These are phyloP conservation scores for Aspergillus heteromorphus DNA, from an alignment of 495 filamentous ascomycete species.

Conservation along the genomic window DNA sequence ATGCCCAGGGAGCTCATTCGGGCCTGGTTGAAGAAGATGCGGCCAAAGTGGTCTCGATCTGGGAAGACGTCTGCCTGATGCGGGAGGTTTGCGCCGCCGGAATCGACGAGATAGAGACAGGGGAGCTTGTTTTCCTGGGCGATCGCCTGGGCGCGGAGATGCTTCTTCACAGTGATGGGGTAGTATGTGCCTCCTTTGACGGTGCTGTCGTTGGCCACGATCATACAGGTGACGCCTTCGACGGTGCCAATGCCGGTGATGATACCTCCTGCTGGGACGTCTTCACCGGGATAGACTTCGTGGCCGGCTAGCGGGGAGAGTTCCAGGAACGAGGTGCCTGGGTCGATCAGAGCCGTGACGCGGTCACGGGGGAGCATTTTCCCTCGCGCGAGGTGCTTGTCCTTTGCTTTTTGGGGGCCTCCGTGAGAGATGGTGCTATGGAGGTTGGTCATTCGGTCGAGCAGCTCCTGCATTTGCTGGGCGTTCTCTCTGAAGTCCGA, in stretches of 20 bases:
- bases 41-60: slow-evolving; percentile 89
- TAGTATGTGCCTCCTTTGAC: slow-evolving; percentile 99
- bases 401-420: slow-evolving; percentile 74
- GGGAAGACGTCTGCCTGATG: slow-evolving; percentile 97
- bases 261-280: slow-evolving; percentile 83
- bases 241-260: slow-evolving; percentile 91
- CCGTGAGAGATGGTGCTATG: slow-evolving; percentile 68
- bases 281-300: slow-evolving; percentile 81
- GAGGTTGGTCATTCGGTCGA: slow-evolving; percentile 58
- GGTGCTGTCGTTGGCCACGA: slow-evolving; percentile 95
- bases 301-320: slow-evolving; percentile 83
- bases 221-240: slow-evolving; percentile 85
- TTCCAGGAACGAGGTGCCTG: slow-evolving; percentile 86
- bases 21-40: slow-evolving; percentile 99
- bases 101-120: slow-evolving; percentile 96
- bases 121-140: slow-evolving; percentile 81
- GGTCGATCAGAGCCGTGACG: slow-evolving; percentile 80
- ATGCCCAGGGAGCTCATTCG: slow-evolving; percentile 74
- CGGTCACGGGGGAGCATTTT: slow-evolving; percentile 96
- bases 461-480: slow-evolving; percentile 67
- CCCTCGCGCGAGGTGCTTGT: slow-evolving; percentile 81
- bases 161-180: slow-evolving; percentile 97
- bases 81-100: slow-evolving; percentile 91
- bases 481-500: slow-evolving; percentile 79
- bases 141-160: slow-evolving; percentile 86